phyloP scores from a whole-genome alignment of 2,329 filamentous ascomycete genomes.

The Microcyclosporella mali region DNA sequence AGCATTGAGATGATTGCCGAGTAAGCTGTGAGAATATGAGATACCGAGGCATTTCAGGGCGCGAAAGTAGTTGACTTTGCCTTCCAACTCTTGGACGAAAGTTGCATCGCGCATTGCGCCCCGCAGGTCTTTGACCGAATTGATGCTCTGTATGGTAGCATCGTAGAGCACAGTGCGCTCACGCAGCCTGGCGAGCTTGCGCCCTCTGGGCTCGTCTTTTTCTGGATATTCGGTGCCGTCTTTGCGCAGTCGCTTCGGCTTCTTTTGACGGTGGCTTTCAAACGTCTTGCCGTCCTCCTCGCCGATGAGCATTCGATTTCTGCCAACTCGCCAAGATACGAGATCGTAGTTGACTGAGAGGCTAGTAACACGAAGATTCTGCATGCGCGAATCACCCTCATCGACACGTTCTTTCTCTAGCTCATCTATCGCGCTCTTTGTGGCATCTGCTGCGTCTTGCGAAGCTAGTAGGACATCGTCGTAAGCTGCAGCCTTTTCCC shows the following conservation, averaged over 20 bases:
- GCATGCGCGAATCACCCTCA: constrained; percentile 79
- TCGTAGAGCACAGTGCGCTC: constrained; percentile 89
- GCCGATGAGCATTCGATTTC: constrained; percentile 86
- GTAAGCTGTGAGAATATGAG: constrained; percentile 73
- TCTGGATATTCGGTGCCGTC: constrained; percentile 41
- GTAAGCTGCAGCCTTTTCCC: constrained; percentile 76
- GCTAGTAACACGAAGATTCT: constrained; percentile 83
- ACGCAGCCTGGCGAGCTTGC: constrained; percentile 71
- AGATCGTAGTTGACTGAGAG: constrained; percentile 92
- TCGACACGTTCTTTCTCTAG: constrained; percentile 74
- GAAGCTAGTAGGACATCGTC: constrained; percentile 84
- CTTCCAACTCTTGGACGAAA: constrained; percentile 71
- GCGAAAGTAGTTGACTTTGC: constrained; percentile 75
- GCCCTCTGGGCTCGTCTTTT: constrained; percentile 63
- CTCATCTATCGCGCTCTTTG: constrained; percentile 89
- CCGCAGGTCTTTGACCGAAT: constrained; percentile 81
- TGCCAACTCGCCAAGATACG: constrained; percentile 88
- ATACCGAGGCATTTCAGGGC: constrained; percentile 84
- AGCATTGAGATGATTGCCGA: constrained; percentile 67
- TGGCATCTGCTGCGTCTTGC: constrained; percentile 90
- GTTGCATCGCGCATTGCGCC: constrained; percentile 78
- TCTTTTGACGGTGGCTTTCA: constrained; percentile 48
- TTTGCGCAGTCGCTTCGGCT: constrained; percentile 46
- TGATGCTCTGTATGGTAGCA: constrained; percentile 81
- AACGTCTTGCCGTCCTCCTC: constrained; percentile 66